Conservation (phyloP, 2,329 filamentous ascomycete genomes). For the Penicillium sp. region DNA sequence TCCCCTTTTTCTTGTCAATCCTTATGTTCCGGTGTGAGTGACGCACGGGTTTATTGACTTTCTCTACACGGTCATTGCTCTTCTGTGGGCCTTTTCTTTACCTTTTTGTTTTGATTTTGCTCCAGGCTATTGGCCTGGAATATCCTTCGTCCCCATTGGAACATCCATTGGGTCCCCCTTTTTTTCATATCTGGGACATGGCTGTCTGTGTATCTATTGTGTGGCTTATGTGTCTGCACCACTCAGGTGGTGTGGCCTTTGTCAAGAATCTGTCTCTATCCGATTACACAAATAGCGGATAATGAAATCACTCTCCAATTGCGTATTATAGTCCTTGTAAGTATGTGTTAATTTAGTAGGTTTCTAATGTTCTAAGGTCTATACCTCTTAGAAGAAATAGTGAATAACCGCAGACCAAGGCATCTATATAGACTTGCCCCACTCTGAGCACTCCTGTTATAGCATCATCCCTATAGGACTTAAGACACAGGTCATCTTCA, state of each 20-base stretch:
- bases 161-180: not conserved
- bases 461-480: not conserved
- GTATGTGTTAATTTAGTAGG: not conserved
- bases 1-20: conserved; percentile 34
- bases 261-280: not conserved
- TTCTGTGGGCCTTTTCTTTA: conserved; percentile 14
- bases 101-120: conserved; percentile 10
- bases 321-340: not conserved
- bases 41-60: conserved; percentile 26
- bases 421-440: not conserved
- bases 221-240: conserved; percentile 4
- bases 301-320: conserved; percentile 1
- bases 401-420: not conserved
- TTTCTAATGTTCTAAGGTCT: not conserved
- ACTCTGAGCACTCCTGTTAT: not conserved
- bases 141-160: conserved; percentile 7
- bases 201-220: conserved; percentile 7
- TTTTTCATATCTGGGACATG: conserved; percentile 4
- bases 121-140: not conserved
- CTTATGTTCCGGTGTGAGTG: conserved; percentile 30
- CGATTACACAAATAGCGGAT: conserved; percentile 7
- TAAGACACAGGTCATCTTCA: not conserved
- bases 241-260: not conserved
- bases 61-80: conserved; percentile 26
- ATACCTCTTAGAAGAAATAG: not conserved